These are phyloP conservation scores for Hydnomerulius pinastri DNA, from an alignment of 768 basidiomycete genomes.

Conservation along the genomic window DNA sequence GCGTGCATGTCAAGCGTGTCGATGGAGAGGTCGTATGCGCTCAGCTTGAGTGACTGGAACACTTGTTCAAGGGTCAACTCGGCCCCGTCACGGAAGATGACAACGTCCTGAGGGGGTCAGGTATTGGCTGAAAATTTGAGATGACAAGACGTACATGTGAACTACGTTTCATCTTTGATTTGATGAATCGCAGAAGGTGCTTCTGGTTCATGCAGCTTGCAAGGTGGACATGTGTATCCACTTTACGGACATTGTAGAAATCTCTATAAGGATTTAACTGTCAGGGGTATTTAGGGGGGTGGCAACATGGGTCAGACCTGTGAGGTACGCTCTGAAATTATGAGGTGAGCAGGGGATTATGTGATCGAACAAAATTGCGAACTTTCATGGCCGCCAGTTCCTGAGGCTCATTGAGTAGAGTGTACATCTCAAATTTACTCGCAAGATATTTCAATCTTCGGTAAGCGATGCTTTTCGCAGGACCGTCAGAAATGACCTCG, in stretches of 20 bases:
- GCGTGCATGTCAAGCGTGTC: conserved; percentile 99
- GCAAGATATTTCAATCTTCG: conserved; percentile 87
- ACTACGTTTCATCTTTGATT: conserved; percentile 93
- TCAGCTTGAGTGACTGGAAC: conserved; percentile 93
- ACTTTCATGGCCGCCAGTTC: conserved; percentile 98
- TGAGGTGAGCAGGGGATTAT: conserved; percentile 5
- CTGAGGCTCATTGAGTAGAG: conserved; percentile 87
- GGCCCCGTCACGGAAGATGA: conserved; percentile 92
- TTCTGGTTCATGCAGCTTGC: conserved; percentile 99
- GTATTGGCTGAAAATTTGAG: not conserved
- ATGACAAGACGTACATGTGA: conserved; percentile 56
- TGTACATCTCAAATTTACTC: conserved; percentile 94
- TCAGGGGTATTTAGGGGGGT: conserved; percentile 2
- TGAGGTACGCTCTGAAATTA: conserved; percentile 30
- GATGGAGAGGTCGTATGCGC: conserved; percentile 96
- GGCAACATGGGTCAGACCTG: conserved; percentile 19
- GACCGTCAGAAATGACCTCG: conserved; percentile 90
- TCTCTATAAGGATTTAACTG: conserved; percentile 62
- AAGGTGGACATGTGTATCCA: conserved; percentile 98
- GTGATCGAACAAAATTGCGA: conserved; percentile 18
- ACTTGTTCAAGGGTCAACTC: conserved; percentile 89
- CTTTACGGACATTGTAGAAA: conserved; percentile 97
- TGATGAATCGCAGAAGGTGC: conserved; percentile 96
- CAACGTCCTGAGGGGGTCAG: conserved; percentile 69
- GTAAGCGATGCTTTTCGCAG: conserved; percentile 94